phyloP scores from a whole-genome alignment of 2,329 filamentous ascomycete genomes.

The Metarhizium anisopliae region DNA sequence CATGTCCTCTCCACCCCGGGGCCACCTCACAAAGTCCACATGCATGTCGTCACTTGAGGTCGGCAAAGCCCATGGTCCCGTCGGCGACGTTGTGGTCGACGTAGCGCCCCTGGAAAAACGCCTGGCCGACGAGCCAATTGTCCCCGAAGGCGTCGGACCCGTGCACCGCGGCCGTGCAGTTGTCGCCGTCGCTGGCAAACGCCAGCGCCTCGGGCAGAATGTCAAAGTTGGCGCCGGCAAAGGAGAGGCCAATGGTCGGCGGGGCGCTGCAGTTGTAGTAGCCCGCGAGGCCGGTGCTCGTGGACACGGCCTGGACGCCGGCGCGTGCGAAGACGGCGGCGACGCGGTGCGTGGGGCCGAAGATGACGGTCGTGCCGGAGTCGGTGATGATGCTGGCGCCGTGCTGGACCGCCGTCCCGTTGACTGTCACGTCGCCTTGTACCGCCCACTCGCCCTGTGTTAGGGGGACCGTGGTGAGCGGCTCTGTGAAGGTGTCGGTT shows the following conservation, averaged over 20 bases:
- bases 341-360: constrained; percentile 10
- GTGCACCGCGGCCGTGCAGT: constrained; percentile 12
- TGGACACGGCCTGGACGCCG: constrained; percentile 7
- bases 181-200: constrained; percentile 8
- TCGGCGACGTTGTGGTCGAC: constrained; percentile 11
- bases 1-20: no score
- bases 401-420: background rate
- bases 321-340: constrained; percentile 7
- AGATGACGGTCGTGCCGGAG: constrained; percentile 12
- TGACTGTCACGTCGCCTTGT: background rate
- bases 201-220: constrained; percentile 10
- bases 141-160: constrained; percentile 8
- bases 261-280: constrained; percentile 10
- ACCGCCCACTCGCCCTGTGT: background rate
- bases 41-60: constrained; percentile 1
- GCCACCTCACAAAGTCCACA: no score
- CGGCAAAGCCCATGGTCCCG: constrained; percentile 10
- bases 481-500: background rate
- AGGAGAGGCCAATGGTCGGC: constrained; percentile 9
- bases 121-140: constrained; percentile 13
- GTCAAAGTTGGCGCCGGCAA: constrained; percentile 10
- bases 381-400: constrained; percentile 9
- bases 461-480: background rate
- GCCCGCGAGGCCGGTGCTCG: constrained; percentile 8
- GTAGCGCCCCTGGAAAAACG: constrained; percentile 14